phyloP scores from a whole-genome alignment of 1,284 basidiomycete genomes.

The Malassezia equina region DNA sequence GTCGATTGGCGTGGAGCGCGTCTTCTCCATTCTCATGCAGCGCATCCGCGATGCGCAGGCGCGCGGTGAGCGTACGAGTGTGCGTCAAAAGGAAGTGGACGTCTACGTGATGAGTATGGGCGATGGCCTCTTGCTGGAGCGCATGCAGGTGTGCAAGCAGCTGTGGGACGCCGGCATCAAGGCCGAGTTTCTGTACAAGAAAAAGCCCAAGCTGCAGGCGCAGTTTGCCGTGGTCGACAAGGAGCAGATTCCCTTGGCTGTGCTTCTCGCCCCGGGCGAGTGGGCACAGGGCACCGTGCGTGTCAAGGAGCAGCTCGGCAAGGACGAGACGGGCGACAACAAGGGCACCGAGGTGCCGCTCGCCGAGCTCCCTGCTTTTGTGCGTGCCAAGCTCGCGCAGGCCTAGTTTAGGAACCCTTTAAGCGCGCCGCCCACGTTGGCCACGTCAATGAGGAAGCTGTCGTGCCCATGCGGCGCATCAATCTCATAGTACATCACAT shows the following conservation, averaged over 20 bases:
- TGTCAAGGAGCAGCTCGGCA: constrained; percentile 85
- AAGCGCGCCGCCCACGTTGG: constrained; percentile 68
- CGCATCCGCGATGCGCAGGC: constrained; percentile 63
- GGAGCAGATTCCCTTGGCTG: constrained; percentile 80
- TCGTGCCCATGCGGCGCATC: constrained; percentile 93
- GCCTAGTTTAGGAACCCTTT: constrained; percentile 62
- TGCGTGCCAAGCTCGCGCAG: constrained; percentile 27
- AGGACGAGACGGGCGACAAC: constrained; percentile 55
- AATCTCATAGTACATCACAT: constrained; percentile 90
- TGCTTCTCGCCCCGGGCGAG: constrained; percentile 81
- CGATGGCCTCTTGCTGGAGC: constrained; percentile 75
- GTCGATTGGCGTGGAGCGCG: constrained; percentile 86
- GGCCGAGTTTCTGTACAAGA: constrained; percentile 87
- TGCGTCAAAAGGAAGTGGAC: constrained; percentile 79
- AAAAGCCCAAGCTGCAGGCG: constrained; percentile 59
- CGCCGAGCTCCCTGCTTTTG: constrained; percentile 55
- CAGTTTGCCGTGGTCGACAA: constrained; percentile 87
- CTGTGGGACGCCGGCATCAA: constrained; percentile 81
- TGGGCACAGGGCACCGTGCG: constrained; percentile 56
- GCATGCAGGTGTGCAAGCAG: constrained; percentile 70
- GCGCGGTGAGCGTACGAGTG: constrained; percentile 48
- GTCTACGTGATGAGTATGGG: constrained; percentile 88
- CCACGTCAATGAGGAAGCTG: constrained; percentile 78
- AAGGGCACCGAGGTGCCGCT: constrained; percentile 54
- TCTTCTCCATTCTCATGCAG: constrained; percentile 84